Evolutionary conservation across 1,139 yeast genomes (phyloP).

Genomic region (Yamadazyma conglobata): DNA sequence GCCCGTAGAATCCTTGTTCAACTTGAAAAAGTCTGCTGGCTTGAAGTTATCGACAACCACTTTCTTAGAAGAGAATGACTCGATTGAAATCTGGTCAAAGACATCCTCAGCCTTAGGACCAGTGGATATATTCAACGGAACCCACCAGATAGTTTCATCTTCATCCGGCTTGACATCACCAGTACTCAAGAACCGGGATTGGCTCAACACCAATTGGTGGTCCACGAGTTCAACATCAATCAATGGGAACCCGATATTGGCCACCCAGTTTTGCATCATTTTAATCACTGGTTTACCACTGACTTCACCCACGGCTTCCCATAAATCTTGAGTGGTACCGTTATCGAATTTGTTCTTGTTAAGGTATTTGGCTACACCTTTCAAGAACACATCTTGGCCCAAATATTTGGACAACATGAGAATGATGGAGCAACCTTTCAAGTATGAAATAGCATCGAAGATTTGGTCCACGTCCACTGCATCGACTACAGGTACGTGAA

Average conservation of each 20-base stretch:
- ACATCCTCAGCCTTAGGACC: slow-evolving; percentile 15
- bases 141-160: slow-evolving; percentile 72
- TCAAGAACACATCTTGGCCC: slow-evolving; percentile 62
- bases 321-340: slow-evolving; percentile 75
- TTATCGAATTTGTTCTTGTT: slow-evolving; percentile 69
- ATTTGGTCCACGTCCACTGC: slow-evolving; percentile 84
- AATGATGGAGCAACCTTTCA: slow-evolving; percentile 76
- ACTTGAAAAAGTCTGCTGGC: slow-evolving; percentile 43
- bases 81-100: slow-evolving; percentile 10
- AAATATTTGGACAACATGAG: slow-evolving; percentile 69
- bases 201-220: slow-evolving; percentile 52
- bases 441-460: slow-evolving; percentile 80
- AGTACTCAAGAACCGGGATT: slow-evolving; percentile 72
- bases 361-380: slow-evolving; percentile 71
- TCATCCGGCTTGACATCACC: slow-evolving; percentile 78
- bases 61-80: slow-evolving; percentile 22
- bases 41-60: slow-evolving; percentile 23
- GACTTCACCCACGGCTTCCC: slow-evolving; percentile 72
- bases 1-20: slow-evolving; percentile 62
- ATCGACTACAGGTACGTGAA: slow-evolving; percentile 77
- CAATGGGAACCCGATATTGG: slow-evolving; percentile 81
- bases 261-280: slow-evolving; percentile 82
- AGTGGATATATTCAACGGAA: slow-evolving; percentile 54
- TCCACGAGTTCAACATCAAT: slow-evolving; percentile 49
- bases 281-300: slow-evolving; percentile 69